Conservation (phyloP, 2,329 filamentous ascomycete genomes). For the Diatrype stigma region DNA sequence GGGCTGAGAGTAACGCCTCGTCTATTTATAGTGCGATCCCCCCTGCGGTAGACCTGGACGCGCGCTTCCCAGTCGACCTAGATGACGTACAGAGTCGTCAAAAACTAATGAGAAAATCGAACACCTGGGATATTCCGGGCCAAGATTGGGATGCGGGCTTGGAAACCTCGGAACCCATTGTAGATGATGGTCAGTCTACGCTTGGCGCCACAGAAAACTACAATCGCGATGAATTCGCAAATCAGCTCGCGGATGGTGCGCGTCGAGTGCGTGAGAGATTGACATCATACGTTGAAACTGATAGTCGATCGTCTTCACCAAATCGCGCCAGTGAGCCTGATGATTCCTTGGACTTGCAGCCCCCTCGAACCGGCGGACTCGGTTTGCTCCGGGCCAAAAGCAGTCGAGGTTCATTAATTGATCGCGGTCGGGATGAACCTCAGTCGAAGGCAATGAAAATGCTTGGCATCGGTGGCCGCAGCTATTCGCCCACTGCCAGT, state of each 20-base stretch:
- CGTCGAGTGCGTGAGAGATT: constrained; percentile 69
- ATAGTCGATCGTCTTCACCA: constrained; percentile 47
- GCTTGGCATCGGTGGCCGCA: constrained; percentile 48
- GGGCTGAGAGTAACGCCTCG: constrained; percentile 75
- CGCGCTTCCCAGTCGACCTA: constrained; percentile 33
- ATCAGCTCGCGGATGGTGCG: constrained; percentile 66
- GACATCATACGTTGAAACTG: constrained; percentile 63
- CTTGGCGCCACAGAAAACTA: background rate
- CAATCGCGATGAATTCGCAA: constrained; percentile 63
- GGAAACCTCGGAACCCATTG: constrained; percentile 24
- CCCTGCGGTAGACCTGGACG: constrained; percentile 32
- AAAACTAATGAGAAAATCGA: constrained; percentile 32
- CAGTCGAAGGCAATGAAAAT: constrained; percentile 58
- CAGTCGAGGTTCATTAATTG: constrained; percentile 61
- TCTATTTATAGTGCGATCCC: constrained; percentile 63
- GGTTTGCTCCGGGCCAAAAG: constrained; percentile 63
- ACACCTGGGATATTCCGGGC: constrained; percentile 42
- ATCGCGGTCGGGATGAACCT: constrained; percentile 35
- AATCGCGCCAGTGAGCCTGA: constrained; percentile 27
- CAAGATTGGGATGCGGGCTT: constrained; percentile 22
- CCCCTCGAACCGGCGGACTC: constrained; percentile 49
- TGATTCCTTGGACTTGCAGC: constrained; percentile 26
- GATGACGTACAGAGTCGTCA: constrained; percentile 24
- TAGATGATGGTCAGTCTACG: constrained; percentile 5
- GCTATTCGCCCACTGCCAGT: constrained; percentile 25